Percentiles rank a stretch among this genome's conserved stretches.
Conservation (phyloP, 169 alveolate genomes). For the Ichthyophthirius multifiliis region DNA sequence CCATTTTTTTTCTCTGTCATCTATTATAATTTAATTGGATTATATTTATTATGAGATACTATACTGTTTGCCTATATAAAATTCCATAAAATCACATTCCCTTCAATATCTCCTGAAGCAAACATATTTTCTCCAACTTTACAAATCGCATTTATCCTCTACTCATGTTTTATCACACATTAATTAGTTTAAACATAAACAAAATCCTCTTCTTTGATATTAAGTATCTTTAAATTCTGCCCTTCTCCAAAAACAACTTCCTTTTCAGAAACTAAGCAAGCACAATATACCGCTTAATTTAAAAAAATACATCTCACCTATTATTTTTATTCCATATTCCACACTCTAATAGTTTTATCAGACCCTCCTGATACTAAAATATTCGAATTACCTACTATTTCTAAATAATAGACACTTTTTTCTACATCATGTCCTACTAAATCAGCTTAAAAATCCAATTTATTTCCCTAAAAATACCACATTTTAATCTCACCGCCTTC, state of each 20-base stretch:
- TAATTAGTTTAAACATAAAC: too few relatives aligned
- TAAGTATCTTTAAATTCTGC: background rate
- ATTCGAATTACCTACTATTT: background rate
- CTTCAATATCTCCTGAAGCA: background rate
- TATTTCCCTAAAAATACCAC: background rate
- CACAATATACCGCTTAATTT: background rate
- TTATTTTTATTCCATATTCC: background rate
- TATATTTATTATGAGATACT: too few relatives aligned
- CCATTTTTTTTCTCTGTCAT: too few relatives aligned
- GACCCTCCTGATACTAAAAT: background rate
- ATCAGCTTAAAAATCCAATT: background rate
- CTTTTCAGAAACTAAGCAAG: background rate
- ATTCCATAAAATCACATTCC: background rate
- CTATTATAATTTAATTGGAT: too few relatives aligned
- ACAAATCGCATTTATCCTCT: background rate
- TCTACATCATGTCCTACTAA: background rate
- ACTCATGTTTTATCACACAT: background rate
- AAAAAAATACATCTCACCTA: background rate
- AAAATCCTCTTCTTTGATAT: background rate
- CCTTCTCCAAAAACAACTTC: background rate
- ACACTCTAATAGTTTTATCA: background rate
- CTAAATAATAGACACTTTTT: background rate
- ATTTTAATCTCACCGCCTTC: background rate
- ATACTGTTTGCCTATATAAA: too few relatives aligned
- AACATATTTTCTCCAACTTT: background rate